Conservation (phyloP, 345 rosid genomes). For the Noccaea bulbosa region DNA sequence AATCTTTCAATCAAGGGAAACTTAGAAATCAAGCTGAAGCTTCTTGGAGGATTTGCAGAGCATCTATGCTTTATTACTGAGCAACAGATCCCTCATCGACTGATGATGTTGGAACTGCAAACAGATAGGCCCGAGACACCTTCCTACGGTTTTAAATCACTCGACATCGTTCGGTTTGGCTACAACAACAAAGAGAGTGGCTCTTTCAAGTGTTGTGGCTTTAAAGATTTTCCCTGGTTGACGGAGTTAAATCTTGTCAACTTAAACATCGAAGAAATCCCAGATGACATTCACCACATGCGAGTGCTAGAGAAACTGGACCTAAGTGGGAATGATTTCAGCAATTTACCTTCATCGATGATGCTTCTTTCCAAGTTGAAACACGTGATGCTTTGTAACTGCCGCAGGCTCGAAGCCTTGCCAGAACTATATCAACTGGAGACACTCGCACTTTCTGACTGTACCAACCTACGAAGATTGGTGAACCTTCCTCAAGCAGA, state of each 20-base stretch:
- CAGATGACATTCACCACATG: slow-evolving; percentile 13
- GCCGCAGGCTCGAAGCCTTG: not conserved
- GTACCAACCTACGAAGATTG: slow-evolving; percentile 16
- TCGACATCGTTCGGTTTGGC: slow-evolving; percentile 17
- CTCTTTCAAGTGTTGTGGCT: not conserved
- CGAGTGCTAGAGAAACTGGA: slow-evolving; percentile 24
- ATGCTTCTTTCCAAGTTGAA: slow-evolving; percentile 12
- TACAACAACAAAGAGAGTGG: not conserved
- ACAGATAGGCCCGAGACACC: not conserved
- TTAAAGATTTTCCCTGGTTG: slow-evolving; percentile 17
- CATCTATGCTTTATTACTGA: not conserved
- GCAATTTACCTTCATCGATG: not conserved
- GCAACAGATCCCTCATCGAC: not conserved
- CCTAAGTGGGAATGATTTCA: slow-evolving; percentile 17
- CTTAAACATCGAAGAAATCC: not conserved
- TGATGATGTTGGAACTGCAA: slow-evolving; percentile 17
- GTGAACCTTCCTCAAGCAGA: slow-evolving; percentile 4
- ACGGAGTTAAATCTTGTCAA: slow-evolving; percentile 25
- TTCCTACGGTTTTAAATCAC: slow-evolving; percentile 19
- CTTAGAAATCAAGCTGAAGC: not conserved
- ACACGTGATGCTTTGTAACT: slow-evolving; percentile 19
- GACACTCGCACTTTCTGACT: slow-evolving; percentile 28
- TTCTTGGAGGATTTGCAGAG: slow-evolving; percentile 13
- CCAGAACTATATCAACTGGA: slow-evolving; percentile 24
- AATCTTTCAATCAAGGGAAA: slow-evolving; percentile 16